These are phyloP conservation scores for Carex kokanica DNA, from an alignment of 176 grass and related monocot species.

Conservation along the genomic window DNA sequence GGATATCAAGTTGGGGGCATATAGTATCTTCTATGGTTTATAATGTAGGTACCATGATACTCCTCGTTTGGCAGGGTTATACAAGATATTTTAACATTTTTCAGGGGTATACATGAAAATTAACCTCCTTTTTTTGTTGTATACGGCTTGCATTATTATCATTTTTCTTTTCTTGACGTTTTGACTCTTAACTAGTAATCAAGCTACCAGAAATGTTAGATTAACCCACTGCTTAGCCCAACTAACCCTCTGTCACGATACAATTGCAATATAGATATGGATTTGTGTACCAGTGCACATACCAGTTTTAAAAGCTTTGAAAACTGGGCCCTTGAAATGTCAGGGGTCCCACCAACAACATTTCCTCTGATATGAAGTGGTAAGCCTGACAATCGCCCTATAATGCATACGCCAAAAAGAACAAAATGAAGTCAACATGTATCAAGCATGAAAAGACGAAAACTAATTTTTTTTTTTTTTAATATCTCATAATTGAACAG, in stretches of 20 bases:
- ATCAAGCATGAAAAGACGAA: neutral
- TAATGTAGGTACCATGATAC: neutral
- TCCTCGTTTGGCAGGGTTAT: neutral
- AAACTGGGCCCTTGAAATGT: conserved; percentile 67
- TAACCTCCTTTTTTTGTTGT: neutral
- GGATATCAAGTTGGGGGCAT: neutral
- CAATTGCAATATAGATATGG: neutral
- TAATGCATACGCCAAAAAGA: neutral
- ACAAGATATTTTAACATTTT: conserved; percentile 9
- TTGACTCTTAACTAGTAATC: neutral
- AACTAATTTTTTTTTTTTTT: neutral
- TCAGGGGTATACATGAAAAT: neutral
- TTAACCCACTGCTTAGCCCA: neutral
- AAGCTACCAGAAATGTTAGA: neutral
- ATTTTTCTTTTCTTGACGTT: neutral
- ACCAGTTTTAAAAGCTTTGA: conserved; percentile 87
- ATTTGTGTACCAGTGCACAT: neutral
- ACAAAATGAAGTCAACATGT: conserved; percentile 1
- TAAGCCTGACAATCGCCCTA: conserved; percentile 46
- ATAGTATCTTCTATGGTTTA: neutral
- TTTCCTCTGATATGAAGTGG: conserved; percentile 84
- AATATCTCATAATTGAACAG: conserved; percentile 8
- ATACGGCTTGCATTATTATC: neutral
- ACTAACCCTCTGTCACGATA: neutral
- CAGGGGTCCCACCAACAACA: conserved; percentile 33